Base-by-base conservation (phyloP, 192 early-diverging fungal genomes). In the Coemansia sp. region DNA sequence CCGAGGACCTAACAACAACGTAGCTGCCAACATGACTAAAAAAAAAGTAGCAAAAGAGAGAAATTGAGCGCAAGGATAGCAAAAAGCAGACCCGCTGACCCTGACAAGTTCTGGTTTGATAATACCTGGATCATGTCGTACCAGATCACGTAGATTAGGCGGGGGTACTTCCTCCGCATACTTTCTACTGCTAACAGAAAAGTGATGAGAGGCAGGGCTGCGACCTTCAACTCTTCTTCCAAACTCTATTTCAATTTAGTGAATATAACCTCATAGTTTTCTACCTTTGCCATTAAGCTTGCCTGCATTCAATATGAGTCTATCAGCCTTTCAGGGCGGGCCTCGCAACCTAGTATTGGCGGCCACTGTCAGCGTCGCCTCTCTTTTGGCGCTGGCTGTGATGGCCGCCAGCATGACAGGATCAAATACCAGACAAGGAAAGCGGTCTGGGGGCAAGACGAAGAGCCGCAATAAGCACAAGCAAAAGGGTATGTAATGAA, bases 311-410 rank as follows among this genome's bases (percentile, higher is more conserved):
- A 6, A 16, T 20, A 52, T 64, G n/a, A 40, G 41, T 13, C 24
- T 63, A 10, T 64, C 58, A 43, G 62, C 56, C 27, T 56, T 69
- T 22, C 32, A 43, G 1, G 56, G 69, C 29, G 55, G 63, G 1
- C 62, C 63, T 38, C 71, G 68, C 34, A 70, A 66, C 56, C 49
- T 82, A 55, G 39, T 75, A 44, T 41, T 82, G n/a, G 59, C 63
- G 7, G 79, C 74, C 13, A 77, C 80, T 34, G 61, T 74, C 43
- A 73, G 80, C 59, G 56, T 73, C 10, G 75, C 67, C 15, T 76
- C 75, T 44, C 66, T 77, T 24, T 4, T 83, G 20, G 80, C 72
- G 2, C 43, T 74, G 45, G 68, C 66, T 3, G 9, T 83, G 18
- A 39, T 82, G 16, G 64, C 68, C 3, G 60, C 67, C 34, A 59